Base-by-base conservation (phyloP, 2,329 filamentous ascomycete species). In the Exophiala mesophila region DNA sequence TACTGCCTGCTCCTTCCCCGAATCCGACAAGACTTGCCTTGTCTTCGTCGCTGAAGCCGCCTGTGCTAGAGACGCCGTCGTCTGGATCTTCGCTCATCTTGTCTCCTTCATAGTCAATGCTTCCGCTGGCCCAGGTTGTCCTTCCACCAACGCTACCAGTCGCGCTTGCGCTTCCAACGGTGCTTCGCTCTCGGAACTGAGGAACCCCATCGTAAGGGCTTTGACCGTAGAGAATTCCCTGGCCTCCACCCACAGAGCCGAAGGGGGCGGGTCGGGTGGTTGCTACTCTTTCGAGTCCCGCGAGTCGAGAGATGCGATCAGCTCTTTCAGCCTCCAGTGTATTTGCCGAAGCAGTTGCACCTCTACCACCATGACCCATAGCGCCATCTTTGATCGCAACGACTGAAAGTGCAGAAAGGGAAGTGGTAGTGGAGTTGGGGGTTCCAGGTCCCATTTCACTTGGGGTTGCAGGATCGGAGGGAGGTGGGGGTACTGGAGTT, bases 361-460 rank as follows among this genome's bases (percentile, higher is more conserved):
- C 75, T 69, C 55, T 77, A 72, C 57, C 79, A 69, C 56, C 76
- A 37, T 79, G 78, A 51, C 90, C 90, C 47, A 88, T 85, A 60
- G 96, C 88, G 56, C 90, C 90, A 62, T 97, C 90, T 67, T 96
- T 95, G 73, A 95, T 95, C 38, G 90, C 90, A 9, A 88, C 92
- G 13, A 90, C 96, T 12, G 88, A 94, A 35, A 97, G 77, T 29
- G 88, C 83, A 18, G 88, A 95, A 58, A 97, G 82, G 38, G 88
- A 94, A 9, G 89, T 96, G 3, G 87, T 94, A 29, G 85, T 84
- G 54, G 88, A 94, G 53, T 92, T 96, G 3, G 90, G 90, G 2
- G 90, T 97, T 58, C 90, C 89, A 86, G 89, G 89, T 47, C 70
- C 70, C 68, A 86, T 83, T 58, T 96, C 89, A 40, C 84, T 89